Evolutionary conservation across 768 basidiomycete species (phyloP), one percentile per base, ranked within the genome.

Genomic region (Collybia nuda): DNA sequence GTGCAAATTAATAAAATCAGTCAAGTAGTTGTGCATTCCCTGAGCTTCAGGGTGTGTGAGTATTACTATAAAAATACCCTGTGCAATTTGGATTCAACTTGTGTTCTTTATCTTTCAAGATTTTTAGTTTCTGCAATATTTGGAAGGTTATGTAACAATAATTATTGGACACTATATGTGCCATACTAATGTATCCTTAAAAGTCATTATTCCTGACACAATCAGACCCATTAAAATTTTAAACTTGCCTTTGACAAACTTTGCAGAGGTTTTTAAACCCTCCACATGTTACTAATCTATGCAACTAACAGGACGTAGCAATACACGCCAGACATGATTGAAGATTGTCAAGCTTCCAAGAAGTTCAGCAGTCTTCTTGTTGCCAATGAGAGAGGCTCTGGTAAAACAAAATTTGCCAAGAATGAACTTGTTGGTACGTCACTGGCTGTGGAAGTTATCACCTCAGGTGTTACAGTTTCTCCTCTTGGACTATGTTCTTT

Each of bases 261-360:
- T 11, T 56, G 67, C 51, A 79, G 78, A 44, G 18, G 63, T 54
- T 28, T 24, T 12, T 19, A 18, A 18, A 28, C 36, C 19, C 55
- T 2, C 23, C 36, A 18, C n/a, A 32, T 28, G 41, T 2, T 32
- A 26, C 41, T 26, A 11, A 2, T 41, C 18, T 26, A 18, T 37
- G 5, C 7, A 26, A 18, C 15, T 15, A 19, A 12, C 32, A 41
- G 3, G n/a, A 7, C 17, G 14, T 55, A 78, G 75, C 53, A 12
- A 38, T 80, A 79, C 51, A 74, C 82, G 71, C 50, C 58, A 2
- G 80, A 81, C 57, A 82, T 83, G 80, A 79, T 83, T 40, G 57
- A 64, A 18, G 71, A 68, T 29, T 74, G 80, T 2, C 66, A 68
- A 39, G 46, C 44, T 4, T 59, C 67, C 46, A 56, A 63, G 46